These are phyloP conservation scores for Pneumocystis sp. DNA, from an alignment of 1,139 yeast genomes.

Conservation along the genomic window DNA sequence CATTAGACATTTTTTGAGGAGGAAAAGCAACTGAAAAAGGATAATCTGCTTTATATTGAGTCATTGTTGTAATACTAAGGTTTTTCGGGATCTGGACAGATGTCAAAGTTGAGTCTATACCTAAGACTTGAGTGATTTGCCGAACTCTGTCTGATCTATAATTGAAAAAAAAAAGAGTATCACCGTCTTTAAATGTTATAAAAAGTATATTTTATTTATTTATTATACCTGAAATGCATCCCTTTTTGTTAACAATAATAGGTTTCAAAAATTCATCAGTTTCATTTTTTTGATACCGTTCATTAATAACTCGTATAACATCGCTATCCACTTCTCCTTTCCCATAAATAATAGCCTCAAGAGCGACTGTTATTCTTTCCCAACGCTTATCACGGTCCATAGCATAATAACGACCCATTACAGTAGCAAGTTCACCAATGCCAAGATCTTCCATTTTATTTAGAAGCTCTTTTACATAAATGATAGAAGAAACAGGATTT, in stretches of 20 bases:
- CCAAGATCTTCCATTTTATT: slow-evolving; percentile 15
- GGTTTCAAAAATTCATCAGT: slow-evolving; percentile 17
- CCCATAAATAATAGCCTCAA: slow-evolving; percentile 13
- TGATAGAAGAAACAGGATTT: slow-evolving; percentile 14
- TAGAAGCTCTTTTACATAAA: slow-evolving; percentile 12
- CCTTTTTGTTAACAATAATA: slow-evolving; percentile 9
- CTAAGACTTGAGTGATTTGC: slow-evolving; percentile 16
- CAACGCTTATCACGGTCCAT: slow-evolving; percentile 18
- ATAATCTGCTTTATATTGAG: slow-evolving; percentile 17
- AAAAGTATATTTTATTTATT: not conserved
- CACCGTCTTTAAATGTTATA: slow-evolving; percentile 8
- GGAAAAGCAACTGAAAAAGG: slow-evolving; percentile 16
- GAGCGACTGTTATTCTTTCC: slow-evolving; percentile 16
- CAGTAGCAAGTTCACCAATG: slow-evolving; percentile 15
- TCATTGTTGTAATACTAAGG: slow-evolving; percentile 16
- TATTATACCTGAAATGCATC: slow-evolving; percentile 13
- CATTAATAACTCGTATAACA: slow-evolving; percentile 10
- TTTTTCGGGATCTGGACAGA: slow-evolving; percentile 14
- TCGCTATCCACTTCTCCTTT: slow-evolving; percentile 10
- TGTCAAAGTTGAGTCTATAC: slow-evolving; percentile 16
- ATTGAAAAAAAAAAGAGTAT: slow-evolving; percentile 16
- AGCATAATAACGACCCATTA: slow-evolving; percentile 16
- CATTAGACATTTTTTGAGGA: slow-evolving; percentile 17
- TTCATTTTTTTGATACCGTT: slow-evolving; percentile 14
- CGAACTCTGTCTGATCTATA: slow-evolving; percentile 17